Conservation (phyloP, 225 moss, liverwort and hornwort species). For the Asterella californica region DNA sequence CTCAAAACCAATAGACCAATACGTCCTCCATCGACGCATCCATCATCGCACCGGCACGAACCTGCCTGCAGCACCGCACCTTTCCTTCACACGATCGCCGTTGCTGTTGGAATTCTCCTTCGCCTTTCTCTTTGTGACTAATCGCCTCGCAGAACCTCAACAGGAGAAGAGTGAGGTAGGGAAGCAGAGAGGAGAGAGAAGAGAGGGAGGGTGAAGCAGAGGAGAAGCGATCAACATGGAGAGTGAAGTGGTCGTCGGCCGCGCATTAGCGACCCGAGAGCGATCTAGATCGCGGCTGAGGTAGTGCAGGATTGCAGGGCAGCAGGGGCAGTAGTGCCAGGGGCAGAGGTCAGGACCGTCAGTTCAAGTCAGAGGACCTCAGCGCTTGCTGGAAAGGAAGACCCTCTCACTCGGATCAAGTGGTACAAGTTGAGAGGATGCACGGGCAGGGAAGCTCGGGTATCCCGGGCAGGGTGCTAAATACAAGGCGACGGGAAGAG, state of each 20-base stretch:
- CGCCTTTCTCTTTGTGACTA: not conserved
- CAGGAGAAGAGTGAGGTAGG: not conserved
- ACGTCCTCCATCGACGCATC: constrained; percentile 4
- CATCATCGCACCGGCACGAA: not conserved
- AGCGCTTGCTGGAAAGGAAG: not conserved
- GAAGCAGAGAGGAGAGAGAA: not conserved
- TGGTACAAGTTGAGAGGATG: not conserved
- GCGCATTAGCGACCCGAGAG: not conserved
- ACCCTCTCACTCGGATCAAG: not conserved
- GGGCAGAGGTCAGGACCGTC: not conserved
- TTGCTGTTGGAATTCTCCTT: not conserved
- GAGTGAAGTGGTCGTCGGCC: not conserved
- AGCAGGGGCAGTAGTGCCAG: not conserved
- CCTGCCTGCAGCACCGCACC: not conserved
- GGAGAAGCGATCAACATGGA: not conserved
- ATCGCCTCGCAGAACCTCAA: not conserved
- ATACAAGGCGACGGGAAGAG: not conserved
- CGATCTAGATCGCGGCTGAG: not conserved
- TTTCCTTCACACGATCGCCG: not conserved
- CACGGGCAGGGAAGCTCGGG: not conserved
- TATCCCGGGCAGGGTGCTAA: not conserved
- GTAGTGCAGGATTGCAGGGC: constrained; percentile 3
- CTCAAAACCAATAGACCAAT: not conserved
- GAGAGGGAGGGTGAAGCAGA: not conserved
- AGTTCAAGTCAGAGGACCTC: not conserved